A percentile compares a stretch with the other conserved stretches of the same genome.
Conservation (phyloP, 495 filamentous ascomycete genomes). For the Podospora tetraspora region DNA sequence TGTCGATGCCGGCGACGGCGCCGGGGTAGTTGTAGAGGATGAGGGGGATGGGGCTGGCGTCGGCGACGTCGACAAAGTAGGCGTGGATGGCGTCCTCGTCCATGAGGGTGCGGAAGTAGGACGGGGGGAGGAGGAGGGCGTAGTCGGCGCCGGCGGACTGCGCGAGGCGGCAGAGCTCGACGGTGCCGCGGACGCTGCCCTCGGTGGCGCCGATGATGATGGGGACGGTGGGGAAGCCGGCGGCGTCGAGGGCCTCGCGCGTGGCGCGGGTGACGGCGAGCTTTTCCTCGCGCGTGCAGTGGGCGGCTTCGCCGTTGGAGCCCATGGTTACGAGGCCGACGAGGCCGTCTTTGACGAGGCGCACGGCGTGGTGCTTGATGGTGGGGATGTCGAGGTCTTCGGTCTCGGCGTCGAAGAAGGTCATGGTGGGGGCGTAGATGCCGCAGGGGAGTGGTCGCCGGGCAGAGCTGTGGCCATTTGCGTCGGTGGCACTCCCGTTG, state of each 20-base stretch:
- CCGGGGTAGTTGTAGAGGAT: conserved; percentile 90
- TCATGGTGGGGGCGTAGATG: conserved; percentile 87
- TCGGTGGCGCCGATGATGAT: conserved; percentile 79
- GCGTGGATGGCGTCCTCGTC: conserved; percentile 71
- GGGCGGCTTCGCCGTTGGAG: conserved; percentile 84
- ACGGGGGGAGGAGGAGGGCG: conserved; percentile 69
- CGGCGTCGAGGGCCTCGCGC: conserved; percentile 74
- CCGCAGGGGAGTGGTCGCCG: conserved; percentile 69
- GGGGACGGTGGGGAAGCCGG: conserved; percentile 67
- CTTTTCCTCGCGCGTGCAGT: conserved; percentile 71
- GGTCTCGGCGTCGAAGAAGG: conserved; percentile 76
- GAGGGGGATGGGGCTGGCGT: conserved; percentile 68
- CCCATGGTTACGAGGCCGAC: conserved; percentile 84
- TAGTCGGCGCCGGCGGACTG: conserved; percentile 70
- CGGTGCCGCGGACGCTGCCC: conserved; percentile 69
- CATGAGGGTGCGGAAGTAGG: conserved; percentile 76
- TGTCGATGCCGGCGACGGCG: conserved; percentile 84
- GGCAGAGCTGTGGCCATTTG: conserved; percentile 35
- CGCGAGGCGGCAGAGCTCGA: conserved; percentile 67
- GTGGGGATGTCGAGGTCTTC: conserved; percentile 78
- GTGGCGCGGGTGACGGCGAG: conserved; percentile 70
- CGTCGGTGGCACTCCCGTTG: not conserved
- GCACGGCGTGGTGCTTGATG: conserved; percentile 73
- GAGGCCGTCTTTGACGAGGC: conserved; percentile 75
- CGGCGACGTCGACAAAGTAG: conserved; percentile 73